Percentiles rank a stretch among this genome's conserved stretches.
Conservation (phyloP, 768 basidiomycete genomes). For the Pleurotus cornucopiae region DNA sequence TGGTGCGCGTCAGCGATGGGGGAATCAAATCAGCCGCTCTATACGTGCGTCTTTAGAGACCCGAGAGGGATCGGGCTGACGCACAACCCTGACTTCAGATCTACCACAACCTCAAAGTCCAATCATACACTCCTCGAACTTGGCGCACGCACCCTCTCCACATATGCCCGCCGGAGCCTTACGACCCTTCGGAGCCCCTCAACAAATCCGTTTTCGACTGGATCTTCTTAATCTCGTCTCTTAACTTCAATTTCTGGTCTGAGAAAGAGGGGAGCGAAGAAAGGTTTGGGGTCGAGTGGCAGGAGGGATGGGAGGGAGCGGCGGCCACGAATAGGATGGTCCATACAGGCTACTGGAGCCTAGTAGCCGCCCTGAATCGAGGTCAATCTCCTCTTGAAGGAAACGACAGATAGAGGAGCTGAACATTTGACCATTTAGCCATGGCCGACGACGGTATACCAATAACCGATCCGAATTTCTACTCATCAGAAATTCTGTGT, state of each 20-base stretch:
- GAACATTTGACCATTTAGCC: slow-evolving; percentile 37
- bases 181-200: slow-evolving; percentile 43
- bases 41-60: slow-evolving; percentile 40
- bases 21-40: slow-evolving; percentile 66
- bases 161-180: slow-evolving; percentile 63
- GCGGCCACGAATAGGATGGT: slow-evolving; percentile 40
- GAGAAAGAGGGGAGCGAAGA: slow-evolving; percentile 52
- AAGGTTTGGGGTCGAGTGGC: slow-evolving; percentile 80
- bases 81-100: slow-evolving; percentile 42
- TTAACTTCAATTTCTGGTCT: slow-evolving; percentile 92
- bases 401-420: slow-evolving; percentile 4
- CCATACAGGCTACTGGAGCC: slow-evolving; percentile 84
- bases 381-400: slow-evolving; percentile 37
- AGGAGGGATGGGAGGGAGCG: slow-evolving; percentile 47
- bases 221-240: slow-evolving; percentile 82
- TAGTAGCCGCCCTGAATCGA: slow-evolving; percentile 79
- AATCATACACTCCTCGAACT: slow-evolving; percentile 73
- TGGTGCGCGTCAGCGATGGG: slow-evolving; percentile 55
- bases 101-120: slow-evolving; percentile 46
- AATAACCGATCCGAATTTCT: slow-evolving; percentile 76
- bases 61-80: slow-evolving; percentile 5
- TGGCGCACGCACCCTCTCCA: slow-evolving; percentile 80
- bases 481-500: slow-evolving; percentile 64
- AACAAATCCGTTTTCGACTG: slow-evolving; percentile 66
- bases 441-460: slow-evolving; percentile 69